Evolutionary conservation across 768 basidiomycete species (phyloP), one percentile per base, ranked within the genome.

Genomic region (Symmetrospora coprosmae): DNA sequence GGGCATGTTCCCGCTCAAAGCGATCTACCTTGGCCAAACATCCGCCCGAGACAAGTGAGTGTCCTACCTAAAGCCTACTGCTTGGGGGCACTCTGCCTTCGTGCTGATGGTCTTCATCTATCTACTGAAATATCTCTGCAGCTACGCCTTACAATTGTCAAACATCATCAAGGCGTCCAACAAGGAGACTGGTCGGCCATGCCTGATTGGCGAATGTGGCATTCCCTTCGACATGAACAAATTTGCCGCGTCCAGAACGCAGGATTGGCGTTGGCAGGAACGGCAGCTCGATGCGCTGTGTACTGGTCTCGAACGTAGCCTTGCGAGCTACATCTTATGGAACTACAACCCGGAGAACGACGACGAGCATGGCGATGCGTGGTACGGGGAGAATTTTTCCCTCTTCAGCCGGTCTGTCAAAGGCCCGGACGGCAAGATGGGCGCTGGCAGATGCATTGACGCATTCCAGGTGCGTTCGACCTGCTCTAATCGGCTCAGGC

Each of bases 211-310:
- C 19, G 92, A 99, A 72, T 87, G 85, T 64, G 92, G 92, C 30
- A 78, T 96, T 21, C 92, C 92, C 0, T 92, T 97, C 84, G 94
- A 99, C 67, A 81, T 94, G 78, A 96, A 99, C 70, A 74, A 80
- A 37, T 79, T 79, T 50, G 79, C 81, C 64, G 86, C 87, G 0
- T 85, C 92, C 69, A 66, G 72, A 49, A 79, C 80, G 0, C 83
- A 83, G 35, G 77, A 86, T 69, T 96, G 84, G 72, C 76, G 69
- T 5, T 87, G 82, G 84, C 94, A 97, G 66, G 72, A 79, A 28
- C 77, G 82, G 30, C 92, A 92, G 89, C 87, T 97, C 84, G 94
- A 97, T 67, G 86, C 87, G 0, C 77, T 97, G 77, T 78, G 92
- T 48, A 83, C 82, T 2, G 94, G 75, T 0, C 74, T 94, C 2